Evolutionary conservation across 371 early-diverging fungal species (phyloP), one percentile per base, ranked within the genome.

Genomic region (Blakeslea trispora): DNA sequence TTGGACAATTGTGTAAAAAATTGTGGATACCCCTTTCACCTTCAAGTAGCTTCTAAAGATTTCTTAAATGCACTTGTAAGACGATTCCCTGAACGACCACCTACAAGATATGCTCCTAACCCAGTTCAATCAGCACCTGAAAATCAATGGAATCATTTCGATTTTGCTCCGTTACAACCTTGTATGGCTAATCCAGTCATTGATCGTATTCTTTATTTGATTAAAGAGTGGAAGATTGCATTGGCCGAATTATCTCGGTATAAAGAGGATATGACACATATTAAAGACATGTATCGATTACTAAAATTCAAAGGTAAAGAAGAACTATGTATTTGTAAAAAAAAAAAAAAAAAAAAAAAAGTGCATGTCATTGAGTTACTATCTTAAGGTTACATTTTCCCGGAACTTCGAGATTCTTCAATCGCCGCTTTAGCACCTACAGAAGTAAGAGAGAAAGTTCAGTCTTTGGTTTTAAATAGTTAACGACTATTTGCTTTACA

Each of bases 1-100:
- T 81, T 98, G 23, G 97, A 97, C 69, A 87, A 88, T 56, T 92
- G 95, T 60, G 92, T 96, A 53, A 96, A 96, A 73, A 97, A 97
- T 68, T 96, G 97, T 71, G 97, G 97, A 0, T 93, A 94, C 69
- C 87, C 98, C 0, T 95, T 98, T 61, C 97, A 98, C 59, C 78
- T 93, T 57, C 94, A 96, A 63, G 85, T 98, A 42, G 88, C 90
- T 18, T 87, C 91, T 31, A 94, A 95, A 63, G 98, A 97, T 57
- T 97, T 98, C 66, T 73, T 98, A 51, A 96, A 95, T 71, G 93
- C 91, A 51, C 84, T 98, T 32, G 94, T 96, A 21, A 79, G 88
- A 35, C 81, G 88, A 57, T 97, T 97, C 59, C 97, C 98, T 5
- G 93, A 93, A 51, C 74, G 82, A 13, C 91, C 93, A 4, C 83